Evolutionary conservation across 2,329 filamentous ascomycete species (phyloP), one percentile per base, ranked within the genome.

Genomic region (Colletotrichum destructivum): DNA sequence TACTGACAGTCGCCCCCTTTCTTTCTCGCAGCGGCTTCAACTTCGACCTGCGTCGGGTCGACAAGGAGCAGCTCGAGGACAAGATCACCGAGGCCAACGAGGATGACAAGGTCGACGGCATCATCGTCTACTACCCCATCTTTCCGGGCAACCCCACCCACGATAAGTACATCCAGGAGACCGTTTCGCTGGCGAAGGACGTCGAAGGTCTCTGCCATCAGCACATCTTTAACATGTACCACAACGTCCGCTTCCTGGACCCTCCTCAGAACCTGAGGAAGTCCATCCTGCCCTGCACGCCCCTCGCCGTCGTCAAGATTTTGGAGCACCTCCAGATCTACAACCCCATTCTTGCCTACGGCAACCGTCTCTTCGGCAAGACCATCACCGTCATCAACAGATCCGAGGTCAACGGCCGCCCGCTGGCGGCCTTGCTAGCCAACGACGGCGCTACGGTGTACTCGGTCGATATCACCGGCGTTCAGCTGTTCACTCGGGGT

Each of bases 141-240:
- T 98, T 98, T 82, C 88, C 88, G 18, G 85, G 86, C 83, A 93
- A 95, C 84, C 92, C 92, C 63, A 89, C 90, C 38, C 94, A 98
- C 82, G 96, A 99, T 83, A 93, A 94, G 82, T 98, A 98, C 82
- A 91, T 99, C 75, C 96, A 98, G 84, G 95, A 98, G 84, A 94
- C 97, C 3, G 95, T 98, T 68, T 91, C 94, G 68, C 88, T 98
- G 54, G 85, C 89, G 82, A 98, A 99, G 84, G 96, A 99, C 79
- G 96, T 99, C 75, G 96, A 99, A 83, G 96, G 96, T 46, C 90
- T 99, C 70, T 94, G 93, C 77, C 96, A 98, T 83, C 92, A 92
- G 80, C 95, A 98, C 84, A 93, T 98, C 79, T 95, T 96, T 89
- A 99, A 99, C 88, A 98, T 99, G 95, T 99, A 98, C 85, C 94